Base-by-base conservation (phyloP, 1,139 yeast species). In the Hansenula lynferdii region DNA sequence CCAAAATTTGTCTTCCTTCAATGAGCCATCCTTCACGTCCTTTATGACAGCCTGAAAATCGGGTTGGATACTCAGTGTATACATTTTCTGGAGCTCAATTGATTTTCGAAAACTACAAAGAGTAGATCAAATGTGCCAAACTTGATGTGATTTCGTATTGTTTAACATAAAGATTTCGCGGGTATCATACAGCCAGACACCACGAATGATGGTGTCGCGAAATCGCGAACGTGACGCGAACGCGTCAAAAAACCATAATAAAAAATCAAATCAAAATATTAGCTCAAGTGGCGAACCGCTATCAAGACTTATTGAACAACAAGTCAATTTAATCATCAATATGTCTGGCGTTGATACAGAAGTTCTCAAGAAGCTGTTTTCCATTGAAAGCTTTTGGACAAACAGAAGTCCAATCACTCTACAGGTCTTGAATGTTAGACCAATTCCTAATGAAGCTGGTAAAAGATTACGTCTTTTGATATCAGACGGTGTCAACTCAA, bases 401-500 rank as follows among this genome's bases (percentile, higher is more conserved):
- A 42, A 44, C 3, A 41, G 31, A 9, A 36, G 45, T 3, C 75
- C 75, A 2, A 52, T 72, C 42, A 63, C 64, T 8, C 69, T 72
- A 9, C 79, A 74, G 51, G 70, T 74, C 22, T 63, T 70, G 25
- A 74, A 75, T 49, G 62, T 70, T 41, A 74, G 68, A 49, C 69
- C 66, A 11, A 64, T 68, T 38, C 61, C 62, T 29, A 63, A 63
- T 45, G 74, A 68, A 16, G 57, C 60, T 16, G 75, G 76, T 29
- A 68, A 70, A 42, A 66, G 79, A 53, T 65, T 72, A 41, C 67
- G 85, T 48, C 64, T 78, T 34, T 64, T 82, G 63, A 59, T 83
- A 39, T 76, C 77, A 38, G 94, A 83, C 60, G 90, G 92, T 20
- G 63, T 61, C 17, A 78, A 70, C 56, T 67, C 72, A 30, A 68